Base-by-base conservation (phyloP, 805 yeast genomes). In the Candida patagonica region DNA sequence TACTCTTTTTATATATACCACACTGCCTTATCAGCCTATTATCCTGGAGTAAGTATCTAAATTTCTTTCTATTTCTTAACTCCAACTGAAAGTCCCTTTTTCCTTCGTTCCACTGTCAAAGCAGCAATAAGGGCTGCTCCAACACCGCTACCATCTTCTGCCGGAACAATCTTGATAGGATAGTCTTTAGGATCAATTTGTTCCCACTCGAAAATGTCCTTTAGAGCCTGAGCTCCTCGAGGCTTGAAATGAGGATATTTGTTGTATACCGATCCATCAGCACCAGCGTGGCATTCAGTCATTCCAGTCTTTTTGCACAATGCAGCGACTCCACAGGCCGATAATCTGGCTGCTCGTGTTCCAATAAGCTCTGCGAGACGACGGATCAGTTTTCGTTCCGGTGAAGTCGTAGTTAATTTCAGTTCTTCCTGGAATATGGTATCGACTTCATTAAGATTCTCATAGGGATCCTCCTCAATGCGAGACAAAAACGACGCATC, bases 101-200 rank as follows among this genome's bases (percentile, higher is more conserved):
- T 70, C 55, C 80, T 68, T 68, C 98, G 80, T 61, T 76, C 71
- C 62, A 81, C 76, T 42, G 97, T 81, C 63, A 89, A 74, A 32
- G 97, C 96, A 41, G 98, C 97, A 65, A 92, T 89, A 54, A 89
- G 74, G 38, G 97, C 98, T 42, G 98, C 98, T 60, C 98, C 98
- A 36, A 85, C 96, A 68, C 97, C 97, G 27, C 92, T 81, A 54
- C 98, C 98, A 67, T 92, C 98, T 67, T 89, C 96, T 49, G 98
- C 97, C 43, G 94, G 83, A 30, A 80, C 84, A 51, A 88, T 77
- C 48, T 71, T 65, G 56, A 92, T 78, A 49, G 97, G 97, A 61
- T 86, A 86, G 44, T 76, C 75, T 48, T 67, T 58, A 35, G 63
- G 55, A 39, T 63, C 60, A 37, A 60, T 58, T 45, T 57, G 63